These are phyloP conservation scores for Cordyceps tenuipes DNA, from an alignment of 2,329 filamentous ascomycete species.

Conservation along the genomic window DNA sequence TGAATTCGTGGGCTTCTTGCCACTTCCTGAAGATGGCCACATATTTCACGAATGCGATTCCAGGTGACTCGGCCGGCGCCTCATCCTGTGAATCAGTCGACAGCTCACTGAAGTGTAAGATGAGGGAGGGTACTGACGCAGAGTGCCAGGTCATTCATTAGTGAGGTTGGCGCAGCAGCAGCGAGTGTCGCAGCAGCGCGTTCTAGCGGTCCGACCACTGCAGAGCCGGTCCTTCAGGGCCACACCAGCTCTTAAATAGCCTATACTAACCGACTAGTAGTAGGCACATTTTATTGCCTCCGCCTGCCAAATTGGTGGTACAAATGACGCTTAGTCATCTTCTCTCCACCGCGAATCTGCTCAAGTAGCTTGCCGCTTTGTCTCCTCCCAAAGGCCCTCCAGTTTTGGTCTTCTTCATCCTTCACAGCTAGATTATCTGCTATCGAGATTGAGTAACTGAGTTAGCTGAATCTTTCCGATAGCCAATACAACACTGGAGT, in stretches of 20 bases:
- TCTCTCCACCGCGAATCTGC: background rate
- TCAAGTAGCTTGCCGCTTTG: background rate
- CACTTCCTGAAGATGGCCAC: conserved; percentile 57
- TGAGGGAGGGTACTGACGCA: conserved; percentile 14
- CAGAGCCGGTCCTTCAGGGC: background rate
- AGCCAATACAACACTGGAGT: background rate
- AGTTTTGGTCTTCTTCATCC: background rate
- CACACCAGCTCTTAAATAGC: too few species aligned
- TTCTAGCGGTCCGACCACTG: background rate
- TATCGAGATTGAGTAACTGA: background rate
- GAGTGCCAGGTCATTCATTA: conserved; percentile 10
- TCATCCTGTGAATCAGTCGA: conserved; percentile 23
- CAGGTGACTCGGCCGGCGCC: conserved; percentile 17
- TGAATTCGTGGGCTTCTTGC: conserved; percentile 65
- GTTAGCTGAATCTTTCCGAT: background rate
- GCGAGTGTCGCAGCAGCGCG: conserved; percentile 5
- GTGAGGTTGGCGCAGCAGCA: background rate
- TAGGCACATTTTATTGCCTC: too few species aligned
- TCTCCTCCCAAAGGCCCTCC: background rate
- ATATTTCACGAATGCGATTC: conserved; percentile 33
- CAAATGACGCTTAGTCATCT: conserved; percentile 7
- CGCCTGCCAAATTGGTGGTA: too few species aligned
- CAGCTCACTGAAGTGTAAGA: conserved; percentile 2
- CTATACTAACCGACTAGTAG: too few species aligned
- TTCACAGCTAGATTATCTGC: background rate